Conservation (phyloP, 2,329 filamentous ascomycete species). For the Macrophomina pseudophaseolina region DNA sequence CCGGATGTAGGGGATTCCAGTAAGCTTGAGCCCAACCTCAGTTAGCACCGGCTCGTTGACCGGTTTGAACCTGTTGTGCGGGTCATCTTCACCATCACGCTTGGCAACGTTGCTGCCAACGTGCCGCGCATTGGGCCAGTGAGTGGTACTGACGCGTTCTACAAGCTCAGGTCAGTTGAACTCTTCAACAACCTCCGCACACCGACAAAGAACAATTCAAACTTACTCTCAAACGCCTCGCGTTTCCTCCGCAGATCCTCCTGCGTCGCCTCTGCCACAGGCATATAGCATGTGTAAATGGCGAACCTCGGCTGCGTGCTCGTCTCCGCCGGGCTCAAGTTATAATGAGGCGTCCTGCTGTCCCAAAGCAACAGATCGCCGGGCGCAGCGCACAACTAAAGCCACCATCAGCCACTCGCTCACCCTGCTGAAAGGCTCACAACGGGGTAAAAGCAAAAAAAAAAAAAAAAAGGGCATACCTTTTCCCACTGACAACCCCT, state of each 20-base stretch:
- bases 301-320: constrained; percentile 40
- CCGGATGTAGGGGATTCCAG: constrained; percentile 54
- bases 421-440: not conserved
- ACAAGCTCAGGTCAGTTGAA: constrained; percentile 29
- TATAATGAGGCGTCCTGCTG: constrained; percentile 53
- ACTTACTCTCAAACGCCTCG: constrained; percentile 30
- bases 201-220: not conserved
- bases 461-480: not conserved
- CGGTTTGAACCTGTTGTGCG: constrained; percentile 46
- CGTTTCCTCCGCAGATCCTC: constrained; percentile 43
- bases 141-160: constrained; percentile 39
- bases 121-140: constrained; percentile 43
- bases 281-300: constrained; percentile 46
- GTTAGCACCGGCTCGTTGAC: constrained; percentile 47
- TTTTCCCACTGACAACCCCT: constrained; percentile 48
- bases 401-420: no score
- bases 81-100: constrained; percentile 38
- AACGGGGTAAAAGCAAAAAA: not conserved
- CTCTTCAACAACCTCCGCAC: not conserved
- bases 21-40: constrained; percentile 53
- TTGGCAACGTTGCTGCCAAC: constrained; percentile 41
- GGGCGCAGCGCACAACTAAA: constrained; percentile 43
- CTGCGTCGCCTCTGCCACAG: constrained; percentile 40
- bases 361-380: constrained; percentile 55
- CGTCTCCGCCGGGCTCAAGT: constrained; percentile 35